These are phyloP conservation scores for Prinsepia uniflora DNA, from an alignment of 306 rosid species.

Conservation along the genomic window DNA sequence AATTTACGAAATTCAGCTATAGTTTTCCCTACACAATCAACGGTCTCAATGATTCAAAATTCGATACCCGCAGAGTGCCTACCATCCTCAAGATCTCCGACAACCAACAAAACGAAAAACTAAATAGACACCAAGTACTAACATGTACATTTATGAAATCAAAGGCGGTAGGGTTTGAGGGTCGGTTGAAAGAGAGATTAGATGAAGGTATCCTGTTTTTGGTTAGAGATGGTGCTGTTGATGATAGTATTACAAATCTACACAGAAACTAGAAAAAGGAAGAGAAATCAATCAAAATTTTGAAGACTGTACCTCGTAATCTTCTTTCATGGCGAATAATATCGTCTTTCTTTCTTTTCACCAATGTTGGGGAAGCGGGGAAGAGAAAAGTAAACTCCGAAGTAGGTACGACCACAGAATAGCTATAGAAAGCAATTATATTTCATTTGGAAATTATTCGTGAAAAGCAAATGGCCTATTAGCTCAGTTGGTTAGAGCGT, in stretches of 20 bases:
- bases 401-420: background rate
- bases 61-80: background rate
- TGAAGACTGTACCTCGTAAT: conserved; percentile 46
- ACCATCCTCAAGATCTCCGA: background rate
- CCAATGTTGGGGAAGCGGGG: background rate
- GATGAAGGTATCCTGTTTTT: background rate
- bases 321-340: conserved; percentile 46
- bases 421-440: rapidly evolving
- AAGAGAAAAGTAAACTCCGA: background rate
- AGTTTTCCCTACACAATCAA: background rate
- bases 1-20: background rate
- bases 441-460: rapidly evolving
- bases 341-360: background rate
- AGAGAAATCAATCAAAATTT: background rate
- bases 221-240: background rate
- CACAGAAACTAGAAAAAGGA: background rate
- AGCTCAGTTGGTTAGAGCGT: conserved; percentile 74
- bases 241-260: background rate
- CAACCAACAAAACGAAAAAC: background rate
- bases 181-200: background rate
- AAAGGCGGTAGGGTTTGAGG: background rate
- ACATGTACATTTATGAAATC: background rate
- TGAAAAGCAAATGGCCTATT: conserved; percentile 1
- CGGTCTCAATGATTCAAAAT: background rate
- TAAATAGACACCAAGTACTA: background rate